phyloP scores from a whole-genome alignment of 164 flowering plant genomes.

The Pachysandra terminalis region DNA sequence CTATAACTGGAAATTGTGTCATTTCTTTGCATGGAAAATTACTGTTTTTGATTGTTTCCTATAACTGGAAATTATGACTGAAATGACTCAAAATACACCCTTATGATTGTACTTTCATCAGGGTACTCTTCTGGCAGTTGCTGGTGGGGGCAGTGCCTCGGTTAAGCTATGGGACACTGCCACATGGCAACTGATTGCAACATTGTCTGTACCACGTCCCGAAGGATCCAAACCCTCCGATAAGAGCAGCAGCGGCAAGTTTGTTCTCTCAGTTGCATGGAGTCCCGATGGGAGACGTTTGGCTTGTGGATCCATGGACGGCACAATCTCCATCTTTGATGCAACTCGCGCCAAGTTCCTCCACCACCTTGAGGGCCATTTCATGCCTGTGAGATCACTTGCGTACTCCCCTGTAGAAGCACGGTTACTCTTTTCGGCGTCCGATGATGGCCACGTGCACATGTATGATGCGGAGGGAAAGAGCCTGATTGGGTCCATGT shows the following conservation, averaged over 20 bases:
- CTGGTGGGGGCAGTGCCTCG: conserved; percentile 97
- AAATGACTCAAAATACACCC: not conserved
- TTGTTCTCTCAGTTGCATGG: conserved; percentile 98
- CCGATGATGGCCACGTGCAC: conserved; percentile 84
- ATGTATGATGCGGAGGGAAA: conserved; percentile 91
- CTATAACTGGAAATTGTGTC: no score
- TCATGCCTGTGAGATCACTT: conserved; percentile 93
- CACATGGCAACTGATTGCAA: conserved; percentile 65
- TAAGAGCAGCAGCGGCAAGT: conserved; percentile 71
- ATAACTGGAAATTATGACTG: no score
- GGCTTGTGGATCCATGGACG: conserved; percentile 98
- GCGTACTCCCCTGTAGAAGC: conserved; percentile 74
- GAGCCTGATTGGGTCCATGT: conserved; percentile 67
- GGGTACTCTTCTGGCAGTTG: conserved; percentile 93
- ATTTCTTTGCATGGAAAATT: no score
- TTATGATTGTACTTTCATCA: conserved; percentile 22
- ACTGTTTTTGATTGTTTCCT: no score
- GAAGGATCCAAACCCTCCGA: conserved; percentile 77
- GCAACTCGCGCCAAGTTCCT: conserved; percentile 76
- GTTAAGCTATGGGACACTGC: conserved; percentile 96
- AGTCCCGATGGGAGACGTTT: conserved; percentile 79
- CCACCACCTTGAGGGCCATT: conserved; percentile 92
- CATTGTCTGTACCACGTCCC: conserved; percentile 75
- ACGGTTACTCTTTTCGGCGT: conserved; percentile 75
- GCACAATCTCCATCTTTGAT: conserved; percentile 84